Evolutionary conservation across 2,329 filamentous ascomycete genomes (phyloP), one percentile per base, ranked within the genome.

Genomic region (Neophaeococcomyces mojaviensis): DNA sequence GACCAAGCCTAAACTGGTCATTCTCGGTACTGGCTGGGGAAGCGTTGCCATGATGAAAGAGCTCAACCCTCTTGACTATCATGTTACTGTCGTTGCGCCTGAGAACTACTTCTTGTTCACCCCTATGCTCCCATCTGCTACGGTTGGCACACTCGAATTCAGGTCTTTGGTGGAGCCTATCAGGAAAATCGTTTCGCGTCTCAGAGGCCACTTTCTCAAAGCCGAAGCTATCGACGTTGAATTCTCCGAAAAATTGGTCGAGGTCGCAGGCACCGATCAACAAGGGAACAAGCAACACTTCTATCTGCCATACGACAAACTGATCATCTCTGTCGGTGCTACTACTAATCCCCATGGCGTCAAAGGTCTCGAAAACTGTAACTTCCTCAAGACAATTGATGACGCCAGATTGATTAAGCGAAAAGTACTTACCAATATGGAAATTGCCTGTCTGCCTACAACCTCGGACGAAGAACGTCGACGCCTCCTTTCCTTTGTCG

Each of bases 81-180:
- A 98, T 65, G 83, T 98, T 55, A 97, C 90, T 3, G 84, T 98
- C 32, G 84, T 98, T 35, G 94, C 88, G 10, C 90, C 92, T 0
- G 85, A 85, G 30, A 97, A 97, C 60, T 95, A 97, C 69, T 98
- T 98, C 68, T 70, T 98, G 26, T 98, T 98, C 66, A 98, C 92
- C 2, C 92, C 92, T 1, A 97, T 98, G 89, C 74, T 98, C 35
- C 92, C 92, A 1, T 95, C 88, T 28, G 94, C 92, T 6, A 98
- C 94, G 0, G 92, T 98, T 4, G 94, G 94, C 10, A 98, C 92
- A 0, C 72, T 98, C 26, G 90, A 95, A 61, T 71, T 97, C 59
- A 77, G 90, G 54, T 95, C 88, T 40, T 72, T 98, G 48, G 88
- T 96, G 33, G 92, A 98, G 65, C 92, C 92, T 0, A 86, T 98